Base-by-base conservation (phyloP, 805 yeast species). In the Zygosaccharomyces lentus region DNA sequence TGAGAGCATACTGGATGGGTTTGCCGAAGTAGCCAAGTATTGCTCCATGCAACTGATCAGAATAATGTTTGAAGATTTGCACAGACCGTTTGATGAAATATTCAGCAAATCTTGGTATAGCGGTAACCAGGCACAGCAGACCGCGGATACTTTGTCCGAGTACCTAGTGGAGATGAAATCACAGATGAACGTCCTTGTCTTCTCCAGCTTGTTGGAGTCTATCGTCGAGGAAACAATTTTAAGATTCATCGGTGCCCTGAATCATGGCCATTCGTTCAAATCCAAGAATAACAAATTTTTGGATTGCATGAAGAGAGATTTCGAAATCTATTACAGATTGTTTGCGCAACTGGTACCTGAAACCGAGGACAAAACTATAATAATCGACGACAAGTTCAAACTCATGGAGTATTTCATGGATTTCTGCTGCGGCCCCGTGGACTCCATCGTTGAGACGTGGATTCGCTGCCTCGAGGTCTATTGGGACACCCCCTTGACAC, bases 401-500 rank as follows among this genome's bases (percentile, higher is more conserved):
- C 70, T 84, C 10, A 72, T 85, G 63, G 90, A 84, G 55, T 73
- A 73, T 46, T 69, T 85, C 46, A 71, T 81, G 61, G 84, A 81
- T 37, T 64, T 82, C 40, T 66, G 81, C 35, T 74, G 76, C 34
- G 61, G 75, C 55, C 65, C 68, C 2, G 66, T 70, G 7, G 74
- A 70, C n/a, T 77, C 74, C 26, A 68, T 81, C 21, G 56, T 75
- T n/a, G 70, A 61, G 23, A 72, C 77, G 45, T 85, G 89, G 81
- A 72, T 72, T 57, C 78, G 75, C 36, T 76, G 85, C 31, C 68
- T 88, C 43, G 70, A 71, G 9, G 76, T 75, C 34, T 88, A 82
- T 69, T 82, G 87, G 68, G 89, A 87, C 61, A 81, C 90, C 47
- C 89, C 95, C 0, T 67, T 82, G 6, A 82, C 78, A 41, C 77